These are phyloP conservation scores for Bromus sterilis DNA, from an alignment of 176 grass and related monocot species.

Conservation along the genomic window DNA sequence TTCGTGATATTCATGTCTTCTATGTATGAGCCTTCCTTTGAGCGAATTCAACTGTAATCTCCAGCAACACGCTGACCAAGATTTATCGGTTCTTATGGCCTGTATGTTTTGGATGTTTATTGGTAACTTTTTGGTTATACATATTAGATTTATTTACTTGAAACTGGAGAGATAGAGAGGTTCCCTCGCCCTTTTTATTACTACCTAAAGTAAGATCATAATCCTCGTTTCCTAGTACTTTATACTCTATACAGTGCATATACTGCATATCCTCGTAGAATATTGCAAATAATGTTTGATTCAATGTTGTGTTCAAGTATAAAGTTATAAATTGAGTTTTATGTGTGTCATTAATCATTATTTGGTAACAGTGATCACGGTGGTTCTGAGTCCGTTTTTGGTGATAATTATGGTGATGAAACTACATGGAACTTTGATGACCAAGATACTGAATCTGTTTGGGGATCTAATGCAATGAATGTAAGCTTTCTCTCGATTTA, in stretches of 20 bases:
- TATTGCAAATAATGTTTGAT: neutral
- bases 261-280: neutral
- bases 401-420: slow-evolving; percentile 82
- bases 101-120: neutral
- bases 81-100: neutral
- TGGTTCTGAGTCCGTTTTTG: slow-evolving; percentile 87
- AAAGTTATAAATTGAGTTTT: neutral
- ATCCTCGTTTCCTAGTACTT: neutral
- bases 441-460: slow-evolving; percentile 88
- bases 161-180: neutral
- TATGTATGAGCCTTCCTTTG: neutral
- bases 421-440: slow-evolving; percentile 92
- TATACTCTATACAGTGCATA: neutral
- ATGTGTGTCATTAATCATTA: slow-evolving; percentile 10
- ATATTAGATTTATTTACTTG: neutral
- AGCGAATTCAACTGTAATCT: neutral
- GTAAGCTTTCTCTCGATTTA: slow-evolving; percentile 30
- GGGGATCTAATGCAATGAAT: slow-evolving; percentile 73
- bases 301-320: neutral
- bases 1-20: neutral
- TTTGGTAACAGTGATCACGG: slow-evolving; percentile 56
- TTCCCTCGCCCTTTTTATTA: neutral
- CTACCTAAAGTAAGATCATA: neutral
- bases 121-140: neutral
- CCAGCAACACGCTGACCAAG: neutral